A percentile compares a stretch with the other conserved stretches of the same genome.
Conservation (phyloP, 2,329 filamentous ascomycete genomes). For the Aspergillus brunneoviolaceus region DNA sequence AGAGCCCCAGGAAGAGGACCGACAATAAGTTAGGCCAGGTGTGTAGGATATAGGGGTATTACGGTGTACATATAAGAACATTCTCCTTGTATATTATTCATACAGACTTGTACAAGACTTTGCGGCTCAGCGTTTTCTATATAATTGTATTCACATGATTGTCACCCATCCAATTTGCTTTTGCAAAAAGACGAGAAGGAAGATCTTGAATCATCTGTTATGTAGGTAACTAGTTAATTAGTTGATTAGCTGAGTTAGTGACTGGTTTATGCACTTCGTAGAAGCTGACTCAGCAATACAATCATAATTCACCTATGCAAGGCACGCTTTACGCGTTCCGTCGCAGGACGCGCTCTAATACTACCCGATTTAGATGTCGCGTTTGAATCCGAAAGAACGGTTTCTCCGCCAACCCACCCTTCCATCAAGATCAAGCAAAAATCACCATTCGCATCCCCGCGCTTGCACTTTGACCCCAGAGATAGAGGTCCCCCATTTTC, state of each 20-base stretch:
- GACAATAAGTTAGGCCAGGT: background rate
- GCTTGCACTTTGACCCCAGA: background rate
- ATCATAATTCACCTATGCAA: slow-evolving; percentile 2
- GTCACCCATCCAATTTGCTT: no score
- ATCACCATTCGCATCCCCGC: slow-evolving; percentile 15
- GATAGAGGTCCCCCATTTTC: slow-evolving; percentile 11
- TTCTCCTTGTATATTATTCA: background rate
- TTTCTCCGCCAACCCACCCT: slow-evolving; percentile 24
- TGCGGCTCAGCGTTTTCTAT: background rate
- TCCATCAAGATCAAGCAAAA: slow-evolving; percentile 12
- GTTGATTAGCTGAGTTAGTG: no score
- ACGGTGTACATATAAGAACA: slow-evolving; percentile 8
- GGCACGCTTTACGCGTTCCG: slow-evolving; percentile 12
- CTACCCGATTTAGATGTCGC: slow-evolving; percentile 33
- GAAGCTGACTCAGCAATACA: slow-evolving; percentile 20
- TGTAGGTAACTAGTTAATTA: no score
- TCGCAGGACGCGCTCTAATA: slow-evolving; percentile 33
- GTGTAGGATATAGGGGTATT: background rate
- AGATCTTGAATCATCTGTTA: no score
- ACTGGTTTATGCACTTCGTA: background rate
- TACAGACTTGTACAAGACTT: background rate
- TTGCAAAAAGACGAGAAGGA: no score
- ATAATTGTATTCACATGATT: no score
- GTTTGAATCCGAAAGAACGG: slow-evolving; percentile 20
- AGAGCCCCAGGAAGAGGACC: background rate